Evolutionary conservation across 1,284 basidiomycete species (phyloP).

Genomic region (Pseudozyma pruni): DNA sequence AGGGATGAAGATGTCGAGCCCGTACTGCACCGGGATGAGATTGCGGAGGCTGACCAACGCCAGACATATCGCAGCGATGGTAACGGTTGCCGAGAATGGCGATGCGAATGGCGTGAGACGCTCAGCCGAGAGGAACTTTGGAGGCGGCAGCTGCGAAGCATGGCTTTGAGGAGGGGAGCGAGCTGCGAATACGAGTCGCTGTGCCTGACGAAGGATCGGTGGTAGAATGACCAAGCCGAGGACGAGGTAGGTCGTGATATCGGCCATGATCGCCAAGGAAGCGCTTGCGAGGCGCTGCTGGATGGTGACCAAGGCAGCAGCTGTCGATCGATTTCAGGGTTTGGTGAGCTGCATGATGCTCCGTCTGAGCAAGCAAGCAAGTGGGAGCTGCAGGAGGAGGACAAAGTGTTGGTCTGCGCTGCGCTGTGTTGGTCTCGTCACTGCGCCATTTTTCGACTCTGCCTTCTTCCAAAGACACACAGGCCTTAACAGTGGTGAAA

Average conservation of each 20-base stretch:
- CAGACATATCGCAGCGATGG: slow-evolving; percentile 8
- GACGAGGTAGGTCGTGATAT: slow-evolving; percentile 24
- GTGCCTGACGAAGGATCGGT: slow-evolving; percentile 29
- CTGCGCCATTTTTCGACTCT: not conserved
- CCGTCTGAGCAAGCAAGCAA: not conserved
- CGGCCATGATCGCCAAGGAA: slow-evolving; percentile 9
- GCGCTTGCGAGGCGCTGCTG: too few species aligned
- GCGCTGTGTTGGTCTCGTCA: slow-evolving; percentile 2
- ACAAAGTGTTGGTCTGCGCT: not conserved
- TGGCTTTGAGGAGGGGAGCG: slow-evolving; percentile 5
- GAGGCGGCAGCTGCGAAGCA: slow-evolving; percentile 7
- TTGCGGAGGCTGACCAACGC: slow-evolving; percentile 30
- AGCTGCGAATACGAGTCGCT: slow-evolving; percentile 5
- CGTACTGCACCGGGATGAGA: slow-evolving; percentile 31
- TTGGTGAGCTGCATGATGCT: too few species aligned
- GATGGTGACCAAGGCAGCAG: too few species aligned
- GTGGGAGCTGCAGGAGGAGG: not conserved
- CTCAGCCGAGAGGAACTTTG: slow-evolving; percentile 12
- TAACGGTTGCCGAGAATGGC: slow-evolving; percentile 25
- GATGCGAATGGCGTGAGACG: slow-evolving; percentile 32
- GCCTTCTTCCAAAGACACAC: slow-evolving; percentile 3
- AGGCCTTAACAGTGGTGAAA: too few species aligned
- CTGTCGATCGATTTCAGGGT: too few species aligned
- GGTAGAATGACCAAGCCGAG: slow-evolving; percentile 34
- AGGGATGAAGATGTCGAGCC: slow-evolving; percentile 35